A percentile compares a stretch with the other conserved stretches of the same genome.
phyloP scores from a whole-genome alignment of 1,284 basidiomycete genomes.

The Sanghuangporus baumii region DNA sequence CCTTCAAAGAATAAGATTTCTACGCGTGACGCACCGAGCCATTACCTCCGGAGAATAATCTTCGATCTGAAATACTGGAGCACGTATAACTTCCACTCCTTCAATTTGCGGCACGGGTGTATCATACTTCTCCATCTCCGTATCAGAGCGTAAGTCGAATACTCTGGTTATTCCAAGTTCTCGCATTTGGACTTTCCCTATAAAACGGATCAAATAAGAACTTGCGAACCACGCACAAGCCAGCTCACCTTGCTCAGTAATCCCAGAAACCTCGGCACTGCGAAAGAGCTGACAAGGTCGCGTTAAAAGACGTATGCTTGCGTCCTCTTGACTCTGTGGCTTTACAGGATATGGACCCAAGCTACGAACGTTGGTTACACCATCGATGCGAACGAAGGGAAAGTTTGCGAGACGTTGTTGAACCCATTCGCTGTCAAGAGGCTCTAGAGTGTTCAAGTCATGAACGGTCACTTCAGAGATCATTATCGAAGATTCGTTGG shows the following conservation, averaged over 20 bases:
- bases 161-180: conserved; percentile 59
- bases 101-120: conserved; percentile 56
- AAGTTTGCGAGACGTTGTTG: conserved; percentile 53
- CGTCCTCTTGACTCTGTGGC: conserved; percentile 13
- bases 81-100: conserved; percentile 50
- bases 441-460: conserved; percentile 34
- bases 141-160: conserved; percentile 72
- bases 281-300: conserved; percentile 54
- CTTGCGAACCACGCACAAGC: conserved; percentile 1
- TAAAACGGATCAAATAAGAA: not conserved
- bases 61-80: conserved; percentile 63
- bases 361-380: conserved; percentile 69
- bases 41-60: conserved; percentile 79
- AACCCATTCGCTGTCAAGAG: conserved; percentile 61
- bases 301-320: conserved; percentile 41
- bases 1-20: not conserved
- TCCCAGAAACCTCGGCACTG: conserved; percentile 61
- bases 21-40: conserved; percentile 56
- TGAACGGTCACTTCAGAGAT: not conserved
- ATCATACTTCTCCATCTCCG: conserved; percentile 68
- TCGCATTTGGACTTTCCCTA: conserved; percentile 53
- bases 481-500: not conserved
- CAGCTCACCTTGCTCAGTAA: conserved; percentile 55
- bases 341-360: conserved; percentile 55
- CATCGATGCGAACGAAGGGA: conserved; percentile 61